Conservation (phyloP, 2,329 filamentous ascomycete genomes). For the Ramularia collo-cygni region DNA sequence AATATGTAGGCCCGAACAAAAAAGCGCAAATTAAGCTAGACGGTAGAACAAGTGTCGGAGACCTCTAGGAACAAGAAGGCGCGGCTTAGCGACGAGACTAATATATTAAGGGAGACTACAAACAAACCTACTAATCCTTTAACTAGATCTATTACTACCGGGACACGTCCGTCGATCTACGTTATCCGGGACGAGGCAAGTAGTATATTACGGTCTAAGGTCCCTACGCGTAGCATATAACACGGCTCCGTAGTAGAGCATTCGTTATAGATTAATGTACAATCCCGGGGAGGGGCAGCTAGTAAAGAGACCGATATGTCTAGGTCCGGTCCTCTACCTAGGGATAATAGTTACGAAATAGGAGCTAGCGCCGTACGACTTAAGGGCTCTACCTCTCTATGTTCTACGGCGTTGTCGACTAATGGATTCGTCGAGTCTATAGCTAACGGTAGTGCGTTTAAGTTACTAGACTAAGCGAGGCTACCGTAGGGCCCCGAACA, state of each 20-base stretch:
- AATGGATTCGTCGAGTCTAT: not conserved
- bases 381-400: no score
- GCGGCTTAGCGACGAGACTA: not conserved
- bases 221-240: not conserved
- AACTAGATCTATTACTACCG: not conserved
- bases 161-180: not conserved
- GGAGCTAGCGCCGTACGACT: no score
- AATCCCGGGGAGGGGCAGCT: not conserved
- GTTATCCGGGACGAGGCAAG: not conserved
- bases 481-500: not conserved
- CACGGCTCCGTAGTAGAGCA: not conserved
- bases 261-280: not conserved
- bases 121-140: not conserved
- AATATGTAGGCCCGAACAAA: not conserved
- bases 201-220: not conserved
- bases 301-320: not conserved
- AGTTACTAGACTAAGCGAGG: not conserved
- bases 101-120: not conserved
- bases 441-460: not conserved
- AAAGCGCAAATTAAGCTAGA: not conserved
- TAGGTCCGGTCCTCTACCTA: not conserved
- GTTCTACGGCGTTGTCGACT: not conserved
- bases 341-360: not conserved
- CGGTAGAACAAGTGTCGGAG: not conserved
- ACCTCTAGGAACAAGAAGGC: not conserved